Base-by-base conservation (phyloP, 176 grass and related monocot species). In the Luzula sylvatica region DNA sequence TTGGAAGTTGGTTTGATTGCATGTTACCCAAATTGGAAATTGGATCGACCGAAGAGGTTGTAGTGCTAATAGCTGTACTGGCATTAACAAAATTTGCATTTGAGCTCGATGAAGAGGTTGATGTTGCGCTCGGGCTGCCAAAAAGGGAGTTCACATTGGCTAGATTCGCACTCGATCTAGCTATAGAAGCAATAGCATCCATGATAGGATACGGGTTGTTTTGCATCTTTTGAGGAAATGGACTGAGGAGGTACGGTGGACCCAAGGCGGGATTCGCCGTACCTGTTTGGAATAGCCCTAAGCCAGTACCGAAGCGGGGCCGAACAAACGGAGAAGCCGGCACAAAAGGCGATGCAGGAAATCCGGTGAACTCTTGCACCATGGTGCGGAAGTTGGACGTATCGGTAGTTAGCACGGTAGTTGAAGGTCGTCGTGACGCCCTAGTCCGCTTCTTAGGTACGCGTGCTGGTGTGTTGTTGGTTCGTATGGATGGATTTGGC, bases 361-460 rank as follows among this genome's bases (percentile, higher is more conserved):
- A 98, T 35, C 92, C 85, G 13, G 92, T 98, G 81, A 98, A 75
- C 78, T 98, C 84, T 61, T 98, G 92, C 60, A 98, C 92, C 85
- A 83, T 90, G 77, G 85, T 72, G 27, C 85, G 85, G 67, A 98
- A 98, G 58, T 90, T 98, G 45, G 72, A 68, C 26, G 77, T 80
- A 71, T 98, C 78, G 14, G 92, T 98, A 55, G 68, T 80, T 66
- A 98, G 60, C 11, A 98, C 92, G 2, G 92, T 98, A 32, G 92
- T 98, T 65, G 81, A 81, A 3, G 86, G 78, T 1, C 86, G 68
- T 56, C 86, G 58, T 5, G 86, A 98, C 12, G 86, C 86, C 50
- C 92, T 76, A 2, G 81, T 77, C 2, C 92, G 81, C 65, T 98
- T 98, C 69, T 83, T 86, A 22, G 86, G 26, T 1, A 51, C 75